Base-by-base conservation (phyloP, 257 asterid genomes). In the Ligustrum vulgare region DNA sequence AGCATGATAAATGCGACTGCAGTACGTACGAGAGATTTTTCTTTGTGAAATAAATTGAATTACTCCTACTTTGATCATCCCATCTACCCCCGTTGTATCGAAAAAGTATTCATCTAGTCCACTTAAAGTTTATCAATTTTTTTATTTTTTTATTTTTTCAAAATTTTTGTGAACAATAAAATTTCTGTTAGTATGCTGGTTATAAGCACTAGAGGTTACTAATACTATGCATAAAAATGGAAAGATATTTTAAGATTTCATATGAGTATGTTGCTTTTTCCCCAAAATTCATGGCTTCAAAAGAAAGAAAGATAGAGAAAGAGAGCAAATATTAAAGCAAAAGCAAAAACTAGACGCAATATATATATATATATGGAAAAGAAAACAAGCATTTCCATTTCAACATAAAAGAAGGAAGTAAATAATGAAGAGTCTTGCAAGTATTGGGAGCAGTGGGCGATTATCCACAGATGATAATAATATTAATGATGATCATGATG, bases 371-470 rank as follows among this genome's bases (percentile, higher is more conserved):
- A 78, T 62, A 65, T 77, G 71, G 47, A 6, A 47, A 23, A 45
- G 39, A 34, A 67, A 43, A 5, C 23, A 43, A 60, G n/a, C 45
- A 67, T 51, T 12, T 31, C 3, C 65, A 34, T 60, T 23, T 8
- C 18, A 8, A 60, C 67, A 23, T 25, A 6, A 23, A 25, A 60
- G 34, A 60, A 25, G 65, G 20, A 56, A 36, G 64, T 28, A 69
- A 35, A 69, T 73, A 64, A 87, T 80, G 91, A 88, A 77, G 86
- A 91, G 87, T 51, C 73, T 80, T 20, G 74, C 82, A 39, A 90
- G 89, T 56, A 71, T 81, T 49, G 91, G 90, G 23, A 90, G 95
- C 82, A 84, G 89, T 33, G 91, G 93, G 33, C 80, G 90, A 69
- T 64, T 84, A n/a, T 87, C 93, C 18, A 68, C 75, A 1, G 91